Percentiles rank a stretch among this genome's conserved stretches.
These are phyloP conservation scores for Zygnema circumcarinatum DNA, from an alignment of 139 green algal genomes.

Conservation along the genomic window DNA sequence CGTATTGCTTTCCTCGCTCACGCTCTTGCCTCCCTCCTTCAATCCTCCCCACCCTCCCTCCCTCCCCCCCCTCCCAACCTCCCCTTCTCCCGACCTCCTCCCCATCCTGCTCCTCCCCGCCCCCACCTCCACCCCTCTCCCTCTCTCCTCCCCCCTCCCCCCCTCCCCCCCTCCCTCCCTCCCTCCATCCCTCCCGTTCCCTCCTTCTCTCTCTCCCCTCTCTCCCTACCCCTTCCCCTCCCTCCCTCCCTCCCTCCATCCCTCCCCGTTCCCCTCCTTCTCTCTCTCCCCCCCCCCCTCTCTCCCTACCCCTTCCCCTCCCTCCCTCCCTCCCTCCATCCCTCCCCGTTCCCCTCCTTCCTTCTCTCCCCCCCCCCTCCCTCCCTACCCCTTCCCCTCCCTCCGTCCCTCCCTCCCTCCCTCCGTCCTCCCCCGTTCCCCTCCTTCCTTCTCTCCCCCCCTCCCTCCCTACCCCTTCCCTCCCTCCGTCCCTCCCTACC, in stretches of 20 bases:
- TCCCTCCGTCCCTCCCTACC: neutral
- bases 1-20: neutral
- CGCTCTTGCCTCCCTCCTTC: neutral
- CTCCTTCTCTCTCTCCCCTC: neutral
- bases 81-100: neutral
- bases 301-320: neutral
- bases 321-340: neutral
- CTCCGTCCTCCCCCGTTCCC: neutral
- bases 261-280: neutral
- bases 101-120: neutral
- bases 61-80: neutral
- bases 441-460: neutral
- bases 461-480: neutral
- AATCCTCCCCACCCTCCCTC: neutral
- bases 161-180: neutral
- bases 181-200: neutral
- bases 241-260: neutral
- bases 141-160: neutral
- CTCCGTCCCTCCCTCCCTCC: conserved; percentile 10
- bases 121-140: neutral
- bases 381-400: neutral
- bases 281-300: neutral
- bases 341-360: neutral
- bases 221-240: neutral
- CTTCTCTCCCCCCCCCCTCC: neutral